Conservation (phyloP, 83 land plant species). For the Isoetes engelmannii region DNA sequence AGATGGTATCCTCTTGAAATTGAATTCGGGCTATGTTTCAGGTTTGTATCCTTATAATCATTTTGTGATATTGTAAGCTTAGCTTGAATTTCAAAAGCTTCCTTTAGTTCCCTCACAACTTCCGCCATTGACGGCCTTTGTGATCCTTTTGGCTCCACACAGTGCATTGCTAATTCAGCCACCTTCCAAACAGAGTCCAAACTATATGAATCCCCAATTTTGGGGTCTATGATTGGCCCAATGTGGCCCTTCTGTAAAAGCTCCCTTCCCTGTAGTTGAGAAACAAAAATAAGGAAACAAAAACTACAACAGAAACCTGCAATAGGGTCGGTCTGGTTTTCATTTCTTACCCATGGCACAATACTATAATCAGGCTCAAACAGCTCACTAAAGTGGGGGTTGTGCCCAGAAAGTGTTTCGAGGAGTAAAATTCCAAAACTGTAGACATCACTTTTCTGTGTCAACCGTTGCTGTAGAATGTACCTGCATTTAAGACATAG, state of each 20-base stretch:
- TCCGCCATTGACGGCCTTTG: constrained; percentile 11
- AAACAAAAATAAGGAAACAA: too few species aligned
- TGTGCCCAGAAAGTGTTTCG: not conserved
- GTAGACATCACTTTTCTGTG: not conserved
- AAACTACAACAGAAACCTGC: too few species aligned
- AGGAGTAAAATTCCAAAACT: constrained; percentile 3
- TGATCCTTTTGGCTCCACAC: constrained; percentile 18
- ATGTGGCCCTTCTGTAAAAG: constrained; percentile 3
- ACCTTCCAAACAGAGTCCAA: constrained; percentile 20
- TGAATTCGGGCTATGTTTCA: too few species aligned
- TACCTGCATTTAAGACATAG: not conserved
- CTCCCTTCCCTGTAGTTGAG: not conserved
- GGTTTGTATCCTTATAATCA: too few species aligned
- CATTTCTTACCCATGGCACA: too few species aligned
- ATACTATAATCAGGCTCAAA: too few species aligned
- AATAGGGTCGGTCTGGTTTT: too few species aligned
- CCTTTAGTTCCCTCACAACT: constrained; percentile 16
- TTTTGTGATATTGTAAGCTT: not conserved
- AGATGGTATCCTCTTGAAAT: too few species aligned
- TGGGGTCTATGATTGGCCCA: constrained; percentile 1
- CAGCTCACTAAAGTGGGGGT: not conserved
- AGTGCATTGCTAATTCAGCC: constrained; percentile 12
- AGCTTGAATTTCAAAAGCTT: not conserved
- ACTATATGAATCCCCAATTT: not conserved
- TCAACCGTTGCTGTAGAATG: not conserved